phyloP scores from a whole-genome alignment of 164 flowering plant genomes.

The Tetracentron sinense region DNA sequence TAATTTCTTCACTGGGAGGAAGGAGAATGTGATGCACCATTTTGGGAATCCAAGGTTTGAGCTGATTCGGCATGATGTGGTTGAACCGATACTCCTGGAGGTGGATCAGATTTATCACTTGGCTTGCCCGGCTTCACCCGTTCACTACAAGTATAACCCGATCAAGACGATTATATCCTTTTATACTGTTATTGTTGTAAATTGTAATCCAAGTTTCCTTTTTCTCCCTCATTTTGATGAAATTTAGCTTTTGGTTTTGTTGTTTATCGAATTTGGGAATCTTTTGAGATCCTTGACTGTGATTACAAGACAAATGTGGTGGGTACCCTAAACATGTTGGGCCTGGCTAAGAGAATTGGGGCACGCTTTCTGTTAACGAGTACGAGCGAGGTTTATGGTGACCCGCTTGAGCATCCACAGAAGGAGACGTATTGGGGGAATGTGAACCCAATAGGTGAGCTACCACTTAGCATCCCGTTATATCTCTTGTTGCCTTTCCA shows the following conservation, averaged over 20 bases:
- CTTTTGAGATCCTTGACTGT: constrained; percentile 43
- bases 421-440: constrained; percentile 96
- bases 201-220: background rate
- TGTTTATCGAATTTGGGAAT: background rate
- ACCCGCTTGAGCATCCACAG: constrained; percentile 95
- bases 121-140: constrained; percentile 98
- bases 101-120: constrained; percentile 97
- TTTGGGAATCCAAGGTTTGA: constrained; percentile 83
- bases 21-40: constrained; percentile 81
- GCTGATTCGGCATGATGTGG: constrained; percentile 92
- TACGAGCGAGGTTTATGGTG: constrained; percentile 97
- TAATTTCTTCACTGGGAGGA: constrained; percentile 96
- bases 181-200: background rate
- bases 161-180: constrained; percentile 97
- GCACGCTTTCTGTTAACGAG: constrained; percentile 86
- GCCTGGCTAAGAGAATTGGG: constrained; percentile 91
- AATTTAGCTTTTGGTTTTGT: background rate
- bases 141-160: constrained; percentile 92
- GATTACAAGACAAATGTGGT: constrained; percentile 93
- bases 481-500: background rate
- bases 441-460: constrained; percentile 89
- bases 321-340: constrained; percentile 96
- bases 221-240: constrained; percentile 5
- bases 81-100: constrained; percentile 88
- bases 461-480: background rate